Base-by-base conservation (phyloP, 1,284 basidiomycete genomes). In the Heterobasidion parviporum region DNA sequence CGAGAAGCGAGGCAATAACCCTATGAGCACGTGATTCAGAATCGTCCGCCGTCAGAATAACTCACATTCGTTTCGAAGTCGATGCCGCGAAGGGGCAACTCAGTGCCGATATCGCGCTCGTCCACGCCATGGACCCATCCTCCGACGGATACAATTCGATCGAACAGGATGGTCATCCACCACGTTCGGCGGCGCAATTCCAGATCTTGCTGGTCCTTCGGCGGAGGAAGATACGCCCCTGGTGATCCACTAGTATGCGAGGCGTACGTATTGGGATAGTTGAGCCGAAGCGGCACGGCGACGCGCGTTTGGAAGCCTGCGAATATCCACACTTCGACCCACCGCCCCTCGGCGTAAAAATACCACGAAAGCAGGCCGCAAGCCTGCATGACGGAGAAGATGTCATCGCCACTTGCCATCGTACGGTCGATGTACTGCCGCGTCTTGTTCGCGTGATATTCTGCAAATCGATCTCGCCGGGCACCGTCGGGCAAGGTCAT, bases 261-360 rank as follows among this genome's bases (percentile, higher is more conserved):
- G 8, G 84, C 83, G 63, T 85, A 89, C 35, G 89, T 90, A 26
- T 88, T 88, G 3, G 87, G 89, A 66, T 89, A 89, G 65, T 91
- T 91, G 44, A 91, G 69, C 35, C 89, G 83, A 34, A 93, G 74
- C 3, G 91, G 91, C 14, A 92, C 78, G 26, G 87, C 84, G n/a
- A 90, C 86, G 12, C 90, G 78, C n/a, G 86, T 89, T 63, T 90
- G 87, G 63, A 92, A 89, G 6, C 83, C 89, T 34, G 88, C 87
- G 69, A 89, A 89, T 47, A 92, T 87, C 90, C 90, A 94, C 6
- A 93, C 86, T 69, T 93, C 90, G 10, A 92, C 89, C 87, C 89
- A 92, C 55, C 89, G 79, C 2, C 89, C 91, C 67, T 92, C 87
- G 58, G 89, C 85, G 67, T 92, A 93, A 61, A 90, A 89, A 70